Evolutionary conservation across 805 yeast species (phyloP).

Genomic region (Kodamaea sagamina): DNA sequence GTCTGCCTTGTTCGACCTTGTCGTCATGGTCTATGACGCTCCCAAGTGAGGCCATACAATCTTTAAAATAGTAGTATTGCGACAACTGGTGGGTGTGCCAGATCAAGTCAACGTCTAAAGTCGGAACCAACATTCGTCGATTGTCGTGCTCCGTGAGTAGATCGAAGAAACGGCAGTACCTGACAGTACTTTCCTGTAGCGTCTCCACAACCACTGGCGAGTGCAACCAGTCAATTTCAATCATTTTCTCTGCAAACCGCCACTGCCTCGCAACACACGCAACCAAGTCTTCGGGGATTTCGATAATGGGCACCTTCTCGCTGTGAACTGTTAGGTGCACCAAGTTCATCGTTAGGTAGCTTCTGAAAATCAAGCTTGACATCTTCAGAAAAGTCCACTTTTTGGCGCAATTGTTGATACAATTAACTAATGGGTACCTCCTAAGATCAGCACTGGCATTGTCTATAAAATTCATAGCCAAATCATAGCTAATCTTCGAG

Average conservation of each 20-base stretch:
- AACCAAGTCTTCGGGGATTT: constrained; percentile 26
- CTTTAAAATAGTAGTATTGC: constrained; percentile 17
- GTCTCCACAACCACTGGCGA: constrained; percentile 7
- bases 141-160: constrained; percentile 6
- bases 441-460: not conserved
- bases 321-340: constrained; percentile 13
- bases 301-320: not conserved
- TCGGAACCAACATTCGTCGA: constrained; percentile 21
- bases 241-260: constrained; percentile 23
- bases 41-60: constrained; percentile 19
- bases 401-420: not conserved
- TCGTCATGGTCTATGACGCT: constrained; percentile 11
- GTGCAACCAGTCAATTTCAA: constrained; percentile 21
- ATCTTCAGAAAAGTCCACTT: not conserved
- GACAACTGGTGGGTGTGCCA: constrained; percentile 32
- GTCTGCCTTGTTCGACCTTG: not conserved
- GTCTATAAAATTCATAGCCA: constrained; percentile 1
- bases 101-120: constrained; percentile 29
- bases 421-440: not conserved
- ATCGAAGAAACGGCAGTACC: constrained; percentile 22
- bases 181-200: constrained; percentile 15
- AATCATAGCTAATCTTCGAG: constrained; percentile 12
- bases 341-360: constrained; percentile 17
- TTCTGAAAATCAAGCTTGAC: constrained; percentile 7
- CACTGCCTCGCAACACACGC: constrained; percentile 26